Evolutionary conservation across 495 filamentous ascomycete genomes (phyloP), one percentile per base, ranked within the genome.

Genomic region (Podospora appendiculata): DNA sequence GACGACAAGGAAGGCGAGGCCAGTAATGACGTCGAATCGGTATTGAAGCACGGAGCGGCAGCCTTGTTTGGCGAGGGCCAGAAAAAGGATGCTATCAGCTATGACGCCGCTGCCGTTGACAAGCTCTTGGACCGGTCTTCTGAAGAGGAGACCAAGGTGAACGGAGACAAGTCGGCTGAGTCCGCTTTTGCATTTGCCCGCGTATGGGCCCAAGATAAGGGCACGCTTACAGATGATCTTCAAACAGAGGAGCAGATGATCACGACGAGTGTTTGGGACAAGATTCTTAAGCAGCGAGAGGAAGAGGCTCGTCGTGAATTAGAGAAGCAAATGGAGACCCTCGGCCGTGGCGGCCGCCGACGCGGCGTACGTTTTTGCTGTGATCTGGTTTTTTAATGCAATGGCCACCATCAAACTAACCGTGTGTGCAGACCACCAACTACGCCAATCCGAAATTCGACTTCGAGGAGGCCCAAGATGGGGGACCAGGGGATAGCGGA

Each of bases 141-240:
- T 45, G 77, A 85, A 8, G 91, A 95, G 62, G 80, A 89, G 52
- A 87, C 84, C 2, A 71, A 79, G 44, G 64, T 78, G 6, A 65
- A 34, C 9, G 73, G 78, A 9, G 69, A 77, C 39, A 76, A 83
- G 43, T 78, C 78, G 18, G 79, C 83, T 1, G 84, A 88, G 56
- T 84, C 83, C 3, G 84, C 90, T 45, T 98, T 96, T 70, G 90
- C 85, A 39, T 89, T 90, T 66, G 94, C 93, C 45, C 80, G 90
- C 17, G 86, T 98, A 3, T 98, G 93, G 93, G 87, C 83, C 10
- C 94, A 94, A 61, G 86, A 95, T 13, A 78, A 82, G 51, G 76
- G 70, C 7, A 53, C 47, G 0, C 67, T 77, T n/a, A 63, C 88
- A 0, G 80, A 81, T 14, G 85, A 79, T 3, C 59, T 87, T 11